Percentiles rank a stretch among this genome's conserved stretches.
phyloP scores from a whole-genome alignment of 106 monocot genomes.

The Xerophyta viscosa region DNA sequence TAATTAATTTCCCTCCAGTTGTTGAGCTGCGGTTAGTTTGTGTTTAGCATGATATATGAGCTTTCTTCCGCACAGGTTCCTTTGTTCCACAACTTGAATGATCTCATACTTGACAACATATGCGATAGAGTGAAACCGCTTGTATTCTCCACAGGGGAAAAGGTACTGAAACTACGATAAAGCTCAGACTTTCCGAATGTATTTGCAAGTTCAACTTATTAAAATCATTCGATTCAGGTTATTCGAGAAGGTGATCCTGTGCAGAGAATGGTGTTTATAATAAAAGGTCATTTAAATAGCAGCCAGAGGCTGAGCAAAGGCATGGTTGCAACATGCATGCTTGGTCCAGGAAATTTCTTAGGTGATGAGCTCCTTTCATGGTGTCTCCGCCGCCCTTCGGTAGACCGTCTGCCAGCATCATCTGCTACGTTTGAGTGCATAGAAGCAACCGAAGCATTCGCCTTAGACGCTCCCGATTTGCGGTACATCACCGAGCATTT shows the following conservation, averaged over 20 bases:
- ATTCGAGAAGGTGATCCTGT: conserved; percentile 90
- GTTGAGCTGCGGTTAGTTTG: too few relatives aligned
- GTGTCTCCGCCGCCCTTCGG: conserved; percentile 83
- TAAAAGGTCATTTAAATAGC: conserved; percentile 52
- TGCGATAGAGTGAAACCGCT: conserved; percentile 67
- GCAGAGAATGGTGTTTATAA: conserved; percentile 69
- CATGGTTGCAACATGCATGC: conserved; percentile 43
- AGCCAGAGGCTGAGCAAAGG: conserved; percentile 59
- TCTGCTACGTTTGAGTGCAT: conserved; percentile 55
- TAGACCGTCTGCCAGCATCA: conserved; percentile 65
- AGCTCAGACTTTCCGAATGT: background rate
- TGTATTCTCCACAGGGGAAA: conserved; percentile 78
- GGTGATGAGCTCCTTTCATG: conserved; percentile 93
- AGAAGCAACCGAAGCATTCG: conserved; percentile 63
- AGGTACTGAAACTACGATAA: conserved; percentile 23
- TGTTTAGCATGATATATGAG: background rate
- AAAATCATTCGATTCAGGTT: conserved; percentile 21
- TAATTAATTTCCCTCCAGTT: background rate
- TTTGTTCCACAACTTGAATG: conserved; percentile 73
- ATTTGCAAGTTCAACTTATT: background rate
- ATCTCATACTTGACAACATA: conserved; percentile 85
- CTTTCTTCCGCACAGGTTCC: conserved; percentile 54
- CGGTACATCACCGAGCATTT: conserved; percentile 78
- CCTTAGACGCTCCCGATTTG: conserved; percentile 52
- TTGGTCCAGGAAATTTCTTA: conserved; percentile 65